These are phyloP conservation scores for Salix udensis DNA, from an alignment of 345 rosid genomes.

Conservation along the genomic window DNA sequence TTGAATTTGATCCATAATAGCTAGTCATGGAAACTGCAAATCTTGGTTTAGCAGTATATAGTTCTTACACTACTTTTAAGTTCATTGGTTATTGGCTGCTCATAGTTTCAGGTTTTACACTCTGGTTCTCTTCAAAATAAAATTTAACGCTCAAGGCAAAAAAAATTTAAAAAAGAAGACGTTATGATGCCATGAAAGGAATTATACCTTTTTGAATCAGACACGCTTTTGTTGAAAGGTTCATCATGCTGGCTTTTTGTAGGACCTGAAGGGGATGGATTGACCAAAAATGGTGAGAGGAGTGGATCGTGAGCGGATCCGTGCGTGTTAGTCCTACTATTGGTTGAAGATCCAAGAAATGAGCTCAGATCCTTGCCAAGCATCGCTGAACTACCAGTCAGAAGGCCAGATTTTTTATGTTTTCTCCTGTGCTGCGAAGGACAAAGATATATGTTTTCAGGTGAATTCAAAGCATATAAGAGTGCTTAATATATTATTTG, in stretches of 20 bases:
- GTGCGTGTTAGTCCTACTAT: slow-evolving; percentile 22
- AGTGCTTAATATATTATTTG: neutral
- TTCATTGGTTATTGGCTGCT: neutral
- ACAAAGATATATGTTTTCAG: slow-evolving; percentile 6
- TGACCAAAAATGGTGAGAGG: slow-evolving; percentile 42
- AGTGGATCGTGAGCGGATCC: slow-evolving; percentile 40
- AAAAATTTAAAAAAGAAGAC: neutral
- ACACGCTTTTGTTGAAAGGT: slow-evolving; percentile 9
- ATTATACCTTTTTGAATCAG: slow-evolving; percentile 34
- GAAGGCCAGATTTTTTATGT: slow-evolving; percentile 29
- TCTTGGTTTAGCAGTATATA: neutral
- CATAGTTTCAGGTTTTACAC: too few relatives aligned
- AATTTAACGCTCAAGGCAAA: neutral
- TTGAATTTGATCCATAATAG: neutral
- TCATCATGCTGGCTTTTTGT: slow-evolving; percentile 26
- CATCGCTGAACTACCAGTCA: slow-evolving; percentile 36
- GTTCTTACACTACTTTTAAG: neutral
- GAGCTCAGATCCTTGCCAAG: slow-evolving; percentile 44
- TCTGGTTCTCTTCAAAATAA: neutral
- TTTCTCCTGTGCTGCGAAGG: slow-evolving; percentile 47
- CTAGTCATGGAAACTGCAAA: too few relatives aligned
- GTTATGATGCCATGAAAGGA: neutral
- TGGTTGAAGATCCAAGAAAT: slow-evolving; percentile 38
- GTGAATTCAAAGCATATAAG: slow-evolving; percentile 12
- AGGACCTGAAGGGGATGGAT: slow-evolving; percentile 24